phyloP scores from a whole-genome alignment of 352 stramenopile species.

The Phytophthora pistaciae region DNA sequence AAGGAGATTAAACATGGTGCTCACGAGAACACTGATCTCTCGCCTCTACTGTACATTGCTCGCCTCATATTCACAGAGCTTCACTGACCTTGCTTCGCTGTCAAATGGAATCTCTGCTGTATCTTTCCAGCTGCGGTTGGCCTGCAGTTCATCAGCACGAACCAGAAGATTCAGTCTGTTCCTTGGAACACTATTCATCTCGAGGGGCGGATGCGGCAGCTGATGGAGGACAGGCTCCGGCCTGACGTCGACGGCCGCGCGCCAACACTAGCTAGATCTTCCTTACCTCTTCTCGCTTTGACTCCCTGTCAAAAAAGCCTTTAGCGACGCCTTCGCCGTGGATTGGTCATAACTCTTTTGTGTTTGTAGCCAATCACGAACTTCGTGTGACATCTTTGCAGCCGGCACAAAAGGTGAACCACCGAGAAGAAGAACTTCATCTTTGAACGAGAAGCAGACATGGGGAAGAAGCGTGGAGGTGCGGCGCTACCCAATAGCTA shows the following conservation, averaged over 20 bases:
- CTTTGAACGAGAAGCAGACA: constrained; percentile 19
- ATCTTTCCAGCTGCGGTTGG: not conserved
- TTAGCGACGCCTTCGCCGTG: not conserved
- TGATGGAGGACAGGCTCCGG: not conserved
- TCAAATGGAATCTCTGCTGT: constrained; percentile 8
- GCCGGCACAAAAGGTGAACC: constrained; percentile 1
- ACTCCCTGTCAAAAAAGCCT: not conserved
- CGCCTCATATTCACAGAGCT: too few relatives aligned
- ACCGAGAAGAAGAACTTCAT: constrained; percentile 11
- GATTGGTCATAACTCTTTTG: not conserved
- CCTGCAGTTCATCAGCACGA: constrained; percentile 7
- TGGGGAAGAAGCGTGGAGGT: constrained; percentile 82
- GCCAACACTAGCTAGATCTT: constrained; percentile 22
- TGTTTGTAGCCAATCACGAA: not conserved
- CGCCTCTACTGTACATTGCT: not conserved
- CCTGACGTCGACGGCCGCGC: not conserved
- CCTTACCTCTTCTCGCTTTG: constrained; percentile 16
- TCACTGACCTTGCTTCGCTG: constrained; percentile 17
- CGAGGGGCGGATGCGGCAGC: not conserved
- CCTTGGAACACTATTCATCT: not conserved
- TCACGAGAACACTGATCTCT: not conserved
- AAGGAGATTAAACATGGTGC: constrained; percentile 20
- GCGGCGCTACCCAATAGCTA: not conserved
- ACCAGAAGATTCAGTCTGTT: not conserved
- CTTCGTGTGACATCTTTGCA: constrained; percentile 10